These are phyloP conservation scores for Emergomyces africanus DNA, from an alignment of 2,329 filamentous ascomycete genomes.

Conservation along the genomic window DNA sequence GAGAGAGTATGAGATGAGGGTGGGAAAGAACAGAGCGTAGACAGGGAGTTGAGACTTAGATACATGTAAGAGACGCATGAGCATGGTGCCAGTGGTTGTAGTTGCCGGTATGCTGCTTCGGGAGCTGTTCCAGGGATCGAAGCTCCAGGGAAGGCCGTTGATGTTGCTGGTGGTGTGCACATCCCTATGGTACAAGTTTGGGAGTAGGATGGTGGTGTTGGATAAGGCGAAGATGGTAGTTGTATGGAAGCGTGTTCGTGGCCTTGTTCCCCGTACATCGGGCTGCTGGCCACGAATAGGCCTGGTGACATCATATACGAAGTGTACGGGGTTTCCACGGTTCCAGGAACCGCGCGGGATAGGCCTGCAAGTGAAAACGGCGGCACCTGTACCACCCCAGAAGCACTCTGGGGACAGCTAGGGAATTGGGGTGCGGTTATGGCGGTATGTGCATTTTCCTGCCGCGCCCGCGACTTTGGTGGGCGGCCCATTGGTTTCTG, in stretches of 20 bases:
- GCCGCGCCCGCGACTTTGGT: conserved; percentile 26
- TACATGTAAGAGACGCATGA: conserved; percentile 32
- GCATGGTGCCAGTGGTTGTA: conserved; percentile 16
- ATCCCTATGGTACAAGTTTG: conserved; percentile 4
- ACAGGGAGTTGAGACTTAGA: conserved; percentile 31
- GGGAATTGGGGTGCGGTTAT: neutral
- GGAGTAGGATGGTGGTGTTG: conserved; percentile 6
- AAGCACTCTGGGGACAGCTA: neutral
- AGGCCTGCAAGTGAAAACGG: conserved; percentile 7
- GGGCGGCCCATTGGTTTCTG: conserved; percentile 38
- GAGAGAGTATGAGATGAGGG: conserved; percentile 31
- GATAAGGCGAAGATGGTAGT: neutral
- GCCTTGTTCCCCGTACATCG: conserved; percentile 6
- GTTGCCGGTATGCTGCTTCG: neutral
- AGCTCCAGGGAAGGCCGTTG: neutral
- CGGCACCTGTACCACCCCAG: neutral
- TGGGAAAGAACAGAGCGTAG: conserved; percentile 31
- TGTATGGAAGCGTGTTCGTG: neutral
- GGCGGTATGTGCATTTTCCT: conserved; percentile 12
- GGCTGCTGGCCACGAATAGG: conserved; percentile 7
- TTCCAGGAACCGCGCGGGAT: conserved; percentile 13
- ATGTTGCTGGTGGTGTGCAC: conserved; percentile 1
- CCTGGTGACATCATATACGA: conserved; percentile 8
- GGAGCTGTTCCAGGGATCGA: neutral
- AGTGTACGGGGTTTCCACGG: conserved; percentile 18